A percentile compares a stretch with the other conserved stretches of the same genome.
phyloP scores from a whole-genome alignment of 2,329 filamentous ascomycete species.

The Penicillium sp. region DNA sequence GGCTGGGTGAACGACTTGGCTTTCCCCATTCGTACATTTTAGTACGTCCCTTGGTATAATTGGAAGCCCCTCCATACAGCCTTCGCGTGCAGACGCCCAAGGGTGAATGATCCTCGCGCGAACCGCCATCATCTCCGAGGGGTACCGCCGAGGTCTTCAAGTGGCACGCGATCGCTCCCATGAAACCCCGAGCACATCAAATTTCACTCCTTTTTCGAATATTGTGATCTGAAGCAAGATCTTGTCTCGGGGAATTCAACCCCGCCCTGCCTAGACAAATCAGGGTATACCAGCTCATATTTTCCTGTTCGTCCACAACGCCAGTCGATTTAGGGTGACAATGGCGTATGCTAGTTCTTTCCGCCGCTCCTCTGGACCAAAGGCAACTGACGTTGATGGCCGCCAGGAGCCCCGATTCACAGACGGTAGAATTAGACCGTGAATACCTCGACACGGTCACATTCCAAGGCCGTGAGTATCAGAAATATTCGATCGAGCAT shows the following conservation, averaged over 20 bases:
- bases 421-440: slow-evolving; percentile 48
- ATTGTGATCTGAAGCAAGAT: slow-evolving; percentile 10
- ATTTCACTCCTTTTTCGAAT: slow-evolving; percentile 11
- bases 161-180: slow-evolving; percentile 22
- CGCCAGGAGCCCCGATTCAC: slow-evolving; percentile 37
- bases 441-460: slow-evolving; percentile 51
- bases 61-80: slow-evolving; percentile 20
- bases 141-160: slow-evolving; percentile 15
- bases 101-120: slow-evolving; percentile 17
- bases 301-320: slow-evolving; percentile 10
- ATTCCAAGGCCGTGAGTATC: slow-evolving; percentile 57
- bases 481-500: slow-evolving; percentile 58
- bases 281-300: slow-evolving; percentile 9
- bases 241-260: slow-evolving; percentile 12
- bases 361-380: slow-evolving; percentile 3
- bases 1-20: slow-evolving; percentile 12
- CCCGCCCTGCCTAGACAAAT: slow-evolving; percentile 13
- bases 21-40: slow-evolving; percentile 20
- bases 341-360: slow-evolving; percentile 26
- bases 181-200: slow-evolving; percentile 18
- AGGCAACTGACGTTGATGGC: slow-evolving; percentile 22
- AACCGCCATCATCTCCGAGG: slow-evolving; percentile 18
- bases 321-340: slow-evolving; percentile 8
- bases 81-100: slow-evolving; percentile 18
- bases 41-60: slow-evolving; percentile 24